Conservation (phyloP, 108 stramenopile species). For the Mayamaea pseudoterrestris region DNA sequence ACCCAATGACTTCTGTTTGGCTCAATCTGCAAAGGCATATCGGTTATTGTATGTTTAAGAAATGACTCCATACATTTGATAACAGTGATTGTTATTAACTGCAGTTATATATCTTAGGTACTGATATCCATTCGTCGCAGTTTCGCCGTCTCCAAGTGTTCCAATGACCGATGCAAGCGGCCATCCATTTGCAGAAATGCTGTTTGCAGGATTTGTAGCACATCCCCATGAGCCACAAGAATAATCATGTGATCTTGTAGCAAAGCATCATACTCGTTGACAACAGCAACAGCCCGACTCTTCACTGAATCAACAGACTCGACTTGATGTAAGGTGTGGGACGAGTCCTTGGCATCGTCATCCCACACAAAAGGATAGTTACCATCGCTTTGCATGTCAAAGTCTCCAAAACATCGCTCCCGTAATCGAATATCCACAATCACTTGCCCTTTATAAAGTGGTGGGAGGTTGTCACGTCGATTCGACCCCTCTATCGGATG, state of each 20-base stretch:
- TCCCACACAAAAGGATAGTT: constrained; percentile 78
- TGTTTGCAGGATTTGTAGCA: constrained; percentile 81
- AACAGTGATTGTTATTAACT: too few species aligned
- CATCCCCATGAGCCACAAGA: constrained; percentile 83
- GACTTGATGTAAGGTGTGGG: constrained; percentile 48
- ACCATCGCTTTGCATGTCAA: constrained; percentile 43
- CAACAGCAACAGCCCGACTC: constrained; percentile 39
- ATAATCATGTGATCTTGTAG: constrained; percentile 13
- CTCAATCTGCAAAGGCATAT: too few species aligned
- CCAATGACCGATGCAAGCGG: constrained; percentile 44
- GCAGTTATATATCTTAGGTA: too few species aligned
- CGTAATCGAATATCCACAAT: constrained; percentile 44
- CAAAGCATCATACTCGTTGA: constrained; percentile 45
- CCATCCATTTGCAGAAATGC: constrained; percentile 52
- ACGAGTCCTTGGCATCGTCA: constrained; percentile 42
- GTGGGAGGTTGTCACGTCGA: constrained; percentile 6
- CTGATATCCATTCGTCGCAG: constrained; percentile 26
- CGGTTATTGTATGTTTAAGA: too few species aligned
- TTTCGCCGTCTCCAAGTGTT: constrained; percentile 76
- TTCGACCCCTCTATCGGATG: not conserved
- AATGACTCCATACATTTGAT: too few species aligned
- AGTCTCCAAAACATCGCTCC: constrained; percentile 76
- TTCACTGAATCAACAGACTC: constrained; percentile 67
- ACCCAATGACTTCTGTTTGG: too few species aligned
- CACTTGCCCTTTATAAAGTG: constrained; percentile 23